These are phyloP conservation scores for Trichothecium sympodiale DNA, from an alignment of 2,329 filamentous ascomycete species.

Conservation along the genomic window DNA sequence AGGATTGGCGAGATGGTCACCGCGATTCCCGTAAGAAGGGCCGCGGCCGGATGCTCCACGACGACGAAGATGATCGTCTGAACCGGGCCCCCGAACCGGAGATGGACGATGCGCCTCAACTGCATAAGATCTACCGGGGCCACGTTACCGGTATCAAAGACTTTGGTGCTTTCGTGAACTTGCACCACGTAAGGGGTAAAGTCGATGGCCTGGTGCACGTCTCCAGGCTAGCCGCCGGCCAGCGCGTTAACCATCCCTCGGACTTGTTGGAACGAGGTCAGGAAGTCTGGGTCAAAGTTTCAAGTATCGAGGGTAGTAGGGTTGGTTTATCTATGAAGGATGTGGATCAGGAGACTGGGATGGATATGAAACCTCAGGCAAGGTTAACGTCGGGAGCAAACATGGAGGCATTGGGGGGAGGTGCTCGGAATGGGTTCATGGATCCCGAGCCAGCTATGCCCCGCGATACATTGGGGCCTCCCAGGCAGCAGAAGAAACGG, in stretches of 20 bases:
- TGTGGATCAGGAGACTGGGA: constrained; percentile 80
- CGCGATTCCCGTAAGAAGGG: constrained; percentile 19
- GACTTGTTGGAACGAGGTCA: constrained; percentile 76
- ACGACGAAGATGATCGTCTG: constrained; percentile 47
- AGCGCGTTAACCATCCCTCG: constrained; percentile 82
- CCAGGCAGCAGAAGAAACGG: constrained; percentile 65
- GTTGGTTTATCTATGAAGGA: constrained; percentile 96
- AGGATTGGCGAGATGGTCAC: constrained; percentile 31
- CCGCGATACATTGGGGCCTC: constrained; percentile 26
- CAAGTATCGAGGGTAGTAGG: constrained; percentile 70
- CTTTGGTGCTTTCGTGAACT: constrained; percentile 89
- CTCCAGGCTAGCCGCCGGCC: constrained; percentile 74
- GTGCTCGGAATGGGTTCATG: constrained; percentile 44
- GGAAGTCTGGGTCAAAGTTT: constrained; percentile 82
- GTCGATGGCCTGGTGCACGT: constrained; percentile 91
- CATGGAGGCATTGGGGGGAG: constrained; percentile 65
- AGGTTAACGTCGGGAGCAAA: constrained; percentile 85
- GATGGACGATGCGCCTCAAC: constrained; percentile 67
- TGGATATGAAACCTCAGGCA: constrained; percentile 68
- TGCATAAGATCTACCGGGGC: constrained; percentile 84
- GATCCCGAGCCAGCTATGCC: constrained; percentile 19
- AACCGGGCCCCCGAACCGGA: constrained; percentile 58
- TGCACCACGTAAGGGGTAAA: constrained; percentile 78
- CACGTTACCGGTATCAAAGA: constrained; percentile 88
- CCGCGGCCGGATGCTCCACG: constrained; percentile 26